A percentile compares a stretch with the other conserved stretches of the same genome.
These are phyloP conservation scores for Sporothrix variecibatus DNA, from an alignment of 2,329 filamentous ascomycete genomes.

Conservation along the genomic window DNA sequence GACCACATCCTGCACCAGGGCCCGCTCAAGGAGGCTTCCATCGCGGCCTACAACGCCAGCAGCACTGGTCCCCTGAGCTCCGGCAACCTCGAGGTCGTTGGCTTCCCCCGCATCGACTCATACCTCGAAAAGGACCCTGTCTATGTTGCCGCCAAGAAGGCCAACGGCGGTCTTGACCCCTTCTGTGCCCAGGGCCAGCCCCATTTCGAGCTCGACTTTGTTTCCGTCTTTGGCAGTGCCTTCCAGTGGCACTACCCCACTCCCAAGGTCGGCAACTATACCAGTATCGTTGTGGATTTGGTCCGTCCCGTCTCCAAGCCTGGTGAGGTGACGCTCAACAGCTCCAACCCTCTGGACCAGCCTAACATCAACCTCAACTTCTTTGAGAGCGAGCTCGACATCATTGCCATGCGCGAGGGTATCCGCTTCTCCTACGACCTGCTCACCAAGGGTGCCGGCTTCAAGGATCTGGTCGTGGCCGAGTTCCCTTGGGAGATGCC, in stretches of 20 bases:
- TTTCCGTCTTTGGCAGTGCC: constrained; percentile 55
- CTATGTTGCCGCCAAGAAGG: constrained; percentile 48
- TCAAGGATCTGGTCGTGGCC: constrained; percentile 54
- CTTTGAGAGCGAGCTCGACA: constrained; percentile 56
- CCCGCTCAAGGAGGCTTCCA: constrained; percentile 40
- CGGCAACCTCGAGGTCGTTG: constrained; percentile 53
- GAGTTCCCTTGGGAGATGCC: constrained; percentile 66
- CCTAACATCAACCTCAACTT: constrained; percentile 64
- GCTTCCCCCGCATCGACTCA: constrained; percentile 59
- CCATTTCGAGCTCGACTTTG: constrained; percentile 64
- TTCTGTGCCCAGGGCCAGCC: constrained; percentile 59
- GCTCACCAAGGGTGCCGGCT: constrained; percentile 57
- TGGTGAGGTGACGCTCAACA: constrained; percentile 59
- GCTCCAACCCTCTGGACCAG: constrained; percentile 57
- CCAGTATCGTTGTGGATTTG: constrained; percentile 58
- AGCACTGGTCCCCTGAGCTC: constrained; percentile 38
- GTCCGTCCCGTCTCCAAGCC: constrained; percentile 43
- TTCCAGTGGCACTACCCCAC: constrained; percentile 52
- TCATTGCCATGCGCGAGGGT: constrained; percentile 61
- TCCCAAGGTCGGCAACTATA: constrained; percentile 48
- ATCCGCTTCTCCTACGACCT: constrained; percentile 59
- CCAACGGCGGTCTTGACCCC: constrained; percentile 51
- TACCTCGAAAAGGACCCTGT: constrained; percentile 42
- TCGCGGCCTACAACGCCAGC: constrained; percentile 42
- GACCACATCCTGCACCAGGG: constrained; percentile 42